phyloP scores from a whole-genome alignment of 805 yeast species.

The Zygoascus tannicola region DNA sequence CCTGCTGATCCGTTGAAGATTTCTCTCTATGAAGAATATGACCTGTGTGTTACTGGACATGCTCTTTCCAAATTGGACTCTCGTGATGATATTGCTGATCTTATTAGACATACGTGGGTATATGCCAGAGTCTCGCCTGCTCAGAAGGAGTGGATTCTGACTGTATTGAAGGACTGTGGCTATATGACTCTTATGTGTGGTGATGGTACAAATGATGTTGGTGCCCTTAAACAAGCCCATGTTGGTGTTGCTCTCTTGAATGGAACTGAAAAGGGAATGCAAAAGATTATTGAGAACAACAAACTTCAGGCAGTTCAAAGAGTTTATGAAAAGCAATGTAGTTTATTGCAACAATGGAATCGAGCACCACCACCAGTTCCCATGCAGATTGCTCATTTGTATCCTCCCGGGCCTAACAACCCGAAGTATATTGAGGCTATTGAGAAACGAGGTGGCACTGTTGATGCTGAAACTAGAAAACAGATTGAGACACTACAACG shows the following conservation, averaged over 20 bases:
- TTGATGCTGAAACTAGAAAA: slow-evolving; percentile 44
- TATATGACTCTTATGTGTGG: slow-evolving; percentile 97
- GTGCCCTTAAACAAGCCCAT: slow-evolving; percentile 97
- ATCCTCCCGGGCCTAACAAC: slow-evolving; percentile 90
- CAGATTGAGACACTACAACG: slow-evolving; percentile 38
- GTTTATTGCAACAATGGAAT: slow-evolving; percentile 69
- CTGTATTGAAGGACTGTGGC: slow-evolving; percentile 75
- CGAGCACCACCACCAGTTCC: slow-evolving; percentile 56
- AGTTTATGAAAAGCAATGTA: slow-evolving; percentile 78
- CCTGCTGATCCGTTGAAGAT: slow-evolving; percentile 48
- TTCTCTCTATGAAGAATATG: slow-evolving; percentile 53
- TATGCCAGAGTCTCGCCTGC: slow-evolving; percentile 96
- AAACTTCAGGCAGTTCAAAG: slow-evolving; percentile 52
- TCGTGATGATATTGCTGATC: slow-evolving; percentile 58
- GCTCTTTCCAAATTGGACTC: slow-evolving; percentile 62
- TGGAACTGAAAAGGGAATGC: slow-evolving; percentile 92
- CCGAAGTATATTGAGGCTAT: slow-evolving; percentile 81
- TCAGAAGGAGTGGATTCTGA: slow-evolving; percentile 87
- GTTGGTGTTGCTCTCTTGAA: slow-evolving; percentile 96
- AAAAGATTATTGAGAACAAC: slow-evolving; percentile 75
- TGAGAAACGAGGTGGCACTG: slow-evolving; percentile 71
- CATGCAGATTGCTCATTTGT: slow-evolving; percentile 90
- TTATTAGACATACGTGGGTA: slow-evolving; percentile 89
- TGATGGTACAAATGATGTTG: slow-evolving; percentile 99
- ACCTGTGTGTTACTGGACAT: slow-evolving; percentile 87